phyloP scores from a whole-genome alignment of 208 protist genomes.

The Acanthamoeba sp. region DNA sequence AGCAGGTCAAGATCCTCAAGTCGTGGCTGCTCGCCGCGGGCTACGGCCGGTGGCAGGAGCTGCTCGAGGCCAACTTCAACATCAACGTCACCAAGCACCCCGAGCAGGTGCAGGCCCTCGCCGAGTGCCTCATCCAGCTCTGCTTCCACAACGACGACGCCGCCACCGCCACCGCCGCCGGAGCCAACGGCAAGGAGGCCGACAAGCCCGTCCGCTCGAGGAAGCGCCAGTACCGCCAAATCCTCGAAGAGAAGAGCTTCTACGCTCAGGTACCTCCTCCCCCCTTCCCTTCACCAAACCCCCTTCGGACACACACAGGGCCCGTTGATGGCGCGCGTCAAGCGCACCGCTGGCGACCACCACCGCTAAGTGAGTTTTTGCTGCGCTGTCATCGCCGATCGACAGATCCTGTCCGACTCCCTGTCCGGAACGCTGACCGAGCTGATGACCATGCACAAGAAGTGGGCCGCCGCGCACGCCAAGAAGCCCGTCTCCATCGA shows the following conservation, averaged over 20 bases:
- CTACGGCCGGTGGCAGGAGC: slow-evolving; percentile 50
- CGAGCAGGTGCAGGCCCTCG: slow-evolving; percentile 17
- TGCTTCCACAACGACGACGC: slow-evolving; percentile 13
- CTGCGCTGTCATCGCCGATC: no score
- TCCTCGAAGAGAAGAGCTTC: slow-evolving; percentile 29
- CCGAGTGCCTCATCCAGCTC: slow-evolving; percentile 4
- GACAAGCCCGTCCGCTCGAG: not conserved
- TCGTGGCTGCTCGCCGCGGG: not conserved
- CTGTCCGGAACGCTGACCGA: slow-evolving; percentile 10
- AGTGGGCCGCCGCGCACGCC: not conserved
- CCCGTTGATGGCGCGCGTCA: not conserved
- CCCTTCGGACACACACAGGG: no score
- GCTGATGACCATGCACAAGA: not conserved
- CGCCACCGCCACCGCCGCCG: not conserved
- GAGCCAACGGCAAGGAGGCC: not conserved
- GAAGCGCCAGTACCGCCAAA: slow-evolving; percentile 2
- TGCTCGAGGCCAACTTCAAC: slow-evolving; percentile 12
- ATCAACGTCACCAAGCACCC: not conserved
- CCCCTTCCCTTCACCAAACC: no score
- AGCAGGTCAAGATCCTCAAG: slow-evolving; percentile 30
- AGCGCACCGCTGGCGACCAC: not conserved
- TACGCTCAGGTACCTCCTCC: slow-evolving; percentile 25
- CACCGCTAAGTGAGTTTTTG: not conserved
- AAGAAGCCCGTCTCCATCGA: not conserved
- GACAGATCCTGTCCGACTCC: not conserved